These are phyloP conservation scores for Saccharum spontaneum DNA, from an alignment of 176 grass and related monocot species.

Conservation along the genomic window DNA sequence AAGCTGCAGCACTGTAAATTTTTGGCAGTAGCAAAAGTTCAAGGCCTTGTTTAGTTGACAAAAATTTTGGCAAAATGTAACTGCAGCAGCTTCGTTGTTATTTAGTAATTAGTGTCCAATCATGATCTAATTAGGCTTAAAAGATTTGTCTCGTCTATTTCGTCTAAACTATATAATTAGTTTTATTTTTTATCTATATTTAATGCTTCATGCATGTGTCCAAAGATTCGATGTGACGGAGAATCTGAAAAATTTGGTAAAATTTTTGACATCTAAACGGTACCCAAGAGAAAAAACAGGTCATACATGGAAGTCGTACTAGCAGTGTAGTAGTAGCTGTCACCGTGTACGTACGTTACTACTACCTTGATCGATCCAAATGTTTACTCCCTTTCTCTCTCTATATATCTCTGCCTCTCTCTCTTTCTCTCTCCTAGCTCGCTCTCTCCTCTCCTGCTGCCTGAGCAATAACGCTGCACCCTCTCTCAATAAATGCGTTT, in stretches of 20 bases:
- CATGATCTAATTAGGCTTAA: no score
- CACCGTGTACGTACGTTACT: constrained; percentile 29
- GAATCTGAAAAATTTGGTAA: no score
- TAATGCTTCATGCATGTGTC: no score
- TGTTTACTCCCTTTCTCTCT: not conserved
- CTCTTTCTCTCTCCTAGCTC: not conserved
- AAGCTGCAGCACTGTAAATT: not conserved
- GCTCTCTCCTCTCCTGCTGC: not conserved
- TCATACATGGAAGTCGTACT: not conserved
- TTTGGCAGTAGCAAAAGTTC: not conserved
- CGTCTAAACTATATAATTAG: no score
- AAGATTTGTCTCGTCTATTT: no score
- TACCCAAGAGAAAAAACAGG: not conserved
- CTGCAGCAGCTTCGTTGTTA: no score
- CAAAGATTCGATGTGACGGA: no score
- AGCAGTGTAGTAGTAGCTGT: not conserved
- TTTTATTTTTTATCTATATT: no score
- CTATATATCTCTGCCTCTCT: not conserved
- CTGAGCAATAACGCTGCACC: constrained; percentile 57
- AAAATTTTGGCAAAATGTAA: no score
- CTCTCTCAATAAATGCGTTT: constrained; percentile 95
- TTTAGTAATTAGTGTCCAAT: no score
- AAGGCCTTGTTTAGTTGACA: no score
- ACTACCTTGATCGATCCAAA: not conserved
- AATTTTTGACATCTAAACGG: no score